A percentile compares a stretch with the other conserved stretches of the same genome.
Conservation (phyloP, 495 filamentous ascomycete genomes). For the Talaromyces wortmannii region DNA sequence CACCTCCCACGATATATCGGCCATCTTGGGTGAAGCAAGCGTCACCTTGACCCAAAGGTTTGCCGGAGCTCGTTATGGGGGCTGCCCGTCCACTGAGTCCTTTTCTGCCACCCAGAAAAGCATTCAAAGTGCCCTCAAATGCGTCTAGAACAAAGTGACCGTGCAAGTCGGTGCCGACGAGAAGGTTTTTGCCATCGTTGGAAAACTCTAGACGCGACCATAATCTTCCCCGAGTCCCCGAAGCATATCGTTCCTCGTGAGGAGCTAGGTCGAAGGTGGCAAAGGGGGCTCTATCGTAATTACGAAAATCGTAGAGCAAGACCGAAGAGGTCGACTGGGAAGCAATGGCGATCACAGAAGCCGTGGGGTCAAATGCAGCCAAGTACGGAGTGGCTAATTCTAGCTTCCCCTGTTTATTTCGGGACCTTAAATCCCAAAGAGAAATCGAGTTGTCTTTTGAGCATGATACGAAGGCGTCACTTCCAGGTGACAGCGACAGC, state of each 20-base stretch:
- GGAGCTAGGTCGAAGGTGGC: constrained; percentile 71
- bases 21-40: constrained; percentile 85
- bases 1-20: constrained; percentile 74
- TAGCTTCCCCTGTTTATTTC: constrained; percentile 68
- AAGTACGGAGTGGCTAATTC: constrained; percentile 72
- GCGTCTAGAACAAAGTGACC: constrained; percentile 89
- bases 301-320: constrained; percentile 86
- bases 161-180: constrained; percentile 70
- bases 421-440: constrained; percentile 74
- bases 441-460: constrained; percentile 81
- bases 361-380: constrained; percentile 80
- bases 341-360: constrained; percentile 83
- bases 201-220: constrained; percentile 91
- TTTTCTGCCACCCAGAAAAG: constrained; percentile 46
- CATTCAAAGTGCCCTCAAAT: constrained; percentile 69
- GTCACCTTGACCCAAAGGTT: constrained; percentile 62
- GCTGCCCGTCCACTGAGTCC: constrained; percentile 39
- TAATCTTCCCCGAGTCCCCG: constrained; percentile 38
- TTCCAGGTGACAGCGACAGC: constrained; percentile 55
- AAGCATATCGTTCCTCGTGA: constrained; percentile 48
- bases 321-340: constrained; percentile 69
- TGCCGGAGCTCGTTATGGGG: constrained; percentile 37
- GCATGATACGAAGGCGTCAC: constrained; percentile 87
- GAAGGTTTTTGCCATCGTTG: constrained; percentile 84
- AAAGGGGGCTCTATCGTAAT: constrained; percentile 87